Percentiles rank a stretch among this genome's conserved stretches.
These are phyloP conservation scores for Camelina neglecta DNA, from an alignment of 345 rosid genomes.

Conservation along the genomic window DNA sequence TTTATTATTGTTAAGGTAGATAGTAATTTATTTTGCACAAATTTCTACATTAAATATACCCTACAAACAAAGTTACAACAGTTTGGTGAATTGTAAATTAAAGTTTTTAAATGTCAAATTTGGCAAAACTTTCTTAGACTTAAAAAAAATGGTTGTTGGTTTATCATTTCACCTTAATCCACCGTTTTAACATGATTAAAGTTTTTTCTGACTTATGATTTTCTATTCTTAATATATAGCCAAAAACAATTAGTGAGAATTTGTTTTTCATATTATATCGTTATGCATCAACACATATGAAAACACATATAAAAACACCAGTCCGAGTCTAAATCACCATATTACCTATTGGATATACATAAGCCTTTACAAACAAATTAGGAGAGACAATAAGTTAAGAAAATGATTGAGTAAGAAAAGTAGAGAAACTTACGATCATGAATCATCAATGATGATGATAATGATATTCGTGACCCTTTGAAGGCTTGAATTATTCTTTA, in stretches of 20 bases:
- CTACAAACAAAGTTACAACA: background rate
- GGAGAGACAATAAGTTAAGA: constrained; percentile 4
- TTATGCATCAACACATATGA: background rate
- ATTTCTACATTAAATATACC: too few species aligned
- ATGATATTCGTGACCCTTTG: background rate
- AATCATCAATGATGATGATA: constrained; percentile 8
- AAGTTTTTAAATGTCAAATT: background rate
- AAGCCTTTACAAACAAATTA: background rate
- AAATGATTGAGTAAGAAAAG: background rate
- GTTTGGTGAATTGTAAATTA: background rate
- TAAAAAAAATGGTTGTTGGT: background rate
- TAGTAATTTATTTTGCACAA: background rate
- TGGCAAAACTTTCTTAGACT: background rate
- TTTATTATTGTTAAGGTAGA: background rate
- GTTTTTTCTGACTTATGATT: background rate
- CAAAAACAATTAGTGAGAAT: background rate
- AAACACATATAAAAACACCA: background rate
- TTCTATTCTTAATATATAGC: background rate
- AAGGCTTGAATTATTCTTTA: background rate
- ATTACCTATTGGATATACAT: background rate
- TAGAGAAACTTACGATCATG: constrained; percentile 17
- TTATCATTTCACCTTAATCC: background rate
- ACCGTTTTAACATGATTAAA: background rate
- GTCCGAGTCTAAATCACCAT: background rate
- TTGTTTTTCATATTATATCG: background rate